Conservation (phyloP, 2,329 filamentous ascomycete genomes). For the Aspergillaceae sp. region DNA sequence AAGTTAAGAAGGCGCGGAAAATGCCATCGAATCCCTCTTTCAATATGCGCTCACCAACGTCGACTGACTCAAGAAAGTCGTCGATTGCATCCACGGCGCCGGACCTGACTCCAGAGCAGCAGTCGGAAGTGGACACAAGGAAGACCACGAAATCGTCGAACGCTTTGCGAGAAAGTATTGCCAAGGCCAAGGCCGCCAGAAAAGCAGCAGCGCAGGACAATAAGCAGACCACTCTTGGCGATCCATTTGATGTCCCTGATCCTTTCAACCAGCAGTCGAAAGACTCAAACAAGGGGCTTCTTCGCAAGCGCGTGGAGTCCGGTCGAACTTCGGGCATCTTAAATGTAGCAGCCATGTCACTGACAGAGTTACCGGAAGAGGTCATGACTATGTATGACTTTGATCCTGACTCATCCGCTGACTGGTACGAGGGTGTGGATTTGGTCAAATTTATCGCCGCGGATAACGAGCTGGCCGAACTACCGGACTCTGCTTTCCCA, state of each 20-base stretch:
- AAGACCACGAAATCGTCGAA: slow-evolving; percentile 61
- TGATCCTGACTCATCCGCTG: slow-evolving; percentile 54
- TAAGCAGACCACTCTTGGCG: slow-evolving; percentile 8
- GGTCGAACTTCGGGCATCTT: slow-evolving; percentile 72
- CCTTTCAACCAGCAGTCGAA: slow-evolving; percentile 55
- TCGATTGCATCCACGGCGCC: slow-evolving; percentile 21
- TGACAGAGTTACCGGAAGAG: slow-evolving; percentile 71
- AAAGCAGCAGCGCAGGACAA: slow-evolving; percentile 41
- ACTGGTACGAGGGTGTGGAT: slow-evolving; percentile 90
- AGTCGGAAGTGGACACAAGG: slow-evolving; percentile 26
- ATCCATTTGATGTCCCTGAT: slow-evolving; percentile 43
- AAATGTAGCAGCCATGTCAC: slow-evolving; percentile 76
- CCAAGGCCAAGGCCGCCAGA: slow-evolving; percentile 79
- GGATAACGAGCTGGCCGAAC: slow-evolving; percentile 73
- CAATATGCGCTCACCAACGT: slow-evolving; percentile 23
- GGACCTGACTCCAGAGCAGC: slow-evolving; percentile 22
- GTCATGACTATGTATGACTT: slow-evolving; percentile 87
- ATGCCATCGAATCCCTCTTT: slow-evolving; percentile 22
- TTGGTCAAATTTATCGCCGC: slow-evolving; percentile 75
- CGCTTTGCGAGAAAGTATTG: slow-evolving; percentile 80
- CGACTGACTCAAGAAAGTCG: slow-evolving; percentile 22
- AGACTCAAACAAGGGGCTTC: slow-evolving; percentile 54
- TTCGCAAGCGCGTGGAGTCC: slow-evolving; percentile 62
- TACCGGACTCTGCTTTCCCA: slow-evolving; percentile 71
- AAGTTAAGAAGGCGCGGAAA: slow-evolving; percentile 32